phyloP scores from a whole-genome alignment of 164 flowering plant genomes.

The Kingdonia uniflora region DNA sequence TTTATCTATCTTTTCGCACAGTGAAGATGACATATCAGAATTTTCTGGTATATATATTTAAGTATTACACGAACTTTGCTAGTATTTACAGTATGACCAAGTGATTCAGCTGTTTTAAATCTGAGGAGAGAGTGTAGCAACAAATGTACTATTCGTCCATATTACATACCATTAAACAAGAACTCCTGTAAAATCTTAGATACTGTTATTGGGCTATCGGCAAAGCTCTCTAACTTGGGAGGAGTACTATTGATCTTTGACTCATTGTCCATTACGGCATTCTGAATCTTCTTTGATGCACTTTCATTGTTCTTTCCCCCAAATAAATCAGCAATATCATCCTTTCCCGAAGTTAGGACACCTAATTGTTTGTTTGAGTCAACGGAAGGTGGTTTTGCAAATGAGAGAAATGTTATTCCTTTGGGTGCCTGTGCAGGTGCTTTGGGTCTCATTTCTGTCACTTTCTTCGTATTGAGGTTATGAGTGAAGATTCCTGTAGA shows the following conservation, averaged over 20 bases:
- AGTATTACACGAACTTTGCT: no score
- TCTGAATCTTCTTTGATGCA: slow-evolving; percentile 13
- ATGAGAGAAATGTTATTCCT: slow-evolving; percentile 13
- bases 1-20: no score
- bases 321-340: slow-evolving; percentile 5
- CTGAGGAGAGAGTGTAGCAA: no score
- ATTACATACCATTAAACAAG: slow-evolving; percentile 10
- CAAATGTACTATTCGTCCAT: no score
- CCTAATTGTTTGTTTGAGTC: slow-evolving; percentile 12
- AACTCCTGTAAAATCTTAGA: slow-evolving; percentile 20
- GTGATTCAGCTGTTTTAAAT: no score
- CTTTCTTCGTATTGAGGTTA: slow-evolving; percentile 14
- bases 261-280: background rate
- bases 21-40: no score
- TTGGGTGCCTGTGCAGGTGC: slow-evolving; percentile 10
- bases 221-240: background rate
- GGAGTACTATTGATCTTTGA: slow-evolving; percentile 1
- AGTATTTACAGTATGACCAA: no score
- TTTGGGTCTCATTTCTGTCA: slow-evolving; percentile 14
- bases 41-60: no score
- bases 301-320: slow-evolving; percentile 2
- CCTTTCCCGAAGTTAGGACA: slow-evolving; percentile 7
- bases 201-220: slow-evolving; percentile 9
- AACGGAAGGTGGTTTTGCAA: slow-evolving; percentile 18
- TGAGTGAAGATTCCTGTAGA: slow-evolving; percentile 11